phyloP scores from a whole-genome alignment of 2,329 filamentous ascomycete genomes.

The Thermomyces lanuginosus region DNA sequence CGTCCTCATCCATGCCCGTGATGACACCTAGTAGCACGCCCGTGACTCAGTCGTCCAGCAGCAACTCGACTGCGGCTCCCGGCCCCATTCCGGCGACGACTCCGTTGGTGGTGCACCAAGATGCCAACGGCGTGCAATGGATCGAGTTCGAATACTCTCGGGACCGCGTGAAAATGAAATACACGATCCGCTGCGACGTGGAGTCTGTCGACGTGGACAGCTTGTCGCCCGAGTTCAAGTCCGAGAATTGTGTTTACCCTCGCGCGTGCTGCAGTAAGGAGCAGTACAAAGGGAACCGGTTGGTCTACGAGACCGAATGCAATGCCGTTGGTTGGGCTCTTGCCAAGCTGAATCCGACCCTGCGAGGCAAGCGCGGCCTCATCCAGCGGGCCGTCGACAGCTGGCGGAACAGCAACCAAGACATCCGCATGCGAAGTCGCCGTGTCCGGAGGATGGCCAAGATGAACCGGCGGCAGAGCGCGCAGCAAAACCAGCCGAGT shows the following conservation, averaged over 20 bases:
- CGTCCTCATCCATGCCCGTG: slow-evolving; percentile 36
- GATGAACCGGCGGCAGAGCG: slow-evolving; percentile 62
- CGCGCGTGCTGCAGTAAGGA: slow-evolving; percentile 90
- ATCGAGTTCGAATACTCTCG: slow-evolving; percentile 97
- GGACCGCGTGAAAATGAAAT: slow-evolving; percentile 97
- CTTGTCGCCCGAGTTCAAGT: slow-evolving; percentile 78
- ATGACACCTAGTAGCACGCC: slow-evolving; percentile 18
- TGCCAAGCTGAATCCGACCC: slow-evolving; percentile 76
- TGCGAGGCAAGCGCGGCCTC: slow-evolving; percentile 83
- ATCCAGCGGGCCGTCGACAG: slow-evolving; percentile 96
- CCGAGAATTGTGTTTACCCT: slow-evolving; percentile 95
- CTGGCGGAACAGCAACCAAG: slow-evolving; percentile 98
- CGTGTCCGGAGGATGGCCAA: slow-evolving; percentile 91
- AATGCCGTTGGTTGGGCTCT: slow-evolving; percentile 99
- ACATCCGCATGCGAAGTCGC: slow-evolving; percentile 75
- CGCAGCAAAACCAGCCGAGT: slow-evolving; percentile 44
- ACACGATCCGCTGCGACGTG: slow-evolving; percentile 94
- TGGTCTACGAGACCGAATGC: slow-evolving; percentile 96
- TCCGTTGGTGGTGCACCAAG: slow-evolving; percentile 81
- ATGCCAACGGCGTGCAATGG: slow-evolving; percentile 95
- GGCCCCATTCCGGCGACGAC: slow-evolving; percentile 95
- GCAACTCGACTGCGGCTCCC: slow-evolving; percentile 81
- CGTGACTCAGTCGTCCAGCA: slow-evolving; percentile 33
- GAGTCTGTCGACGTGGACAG: slow-evolving; percentile 88
- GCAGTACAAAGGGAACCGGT: slow-evolving; percentile 84